Conservation (phyloP, 192 early-diverging fungal genomes). For the Dissophora ornata region DNA sequence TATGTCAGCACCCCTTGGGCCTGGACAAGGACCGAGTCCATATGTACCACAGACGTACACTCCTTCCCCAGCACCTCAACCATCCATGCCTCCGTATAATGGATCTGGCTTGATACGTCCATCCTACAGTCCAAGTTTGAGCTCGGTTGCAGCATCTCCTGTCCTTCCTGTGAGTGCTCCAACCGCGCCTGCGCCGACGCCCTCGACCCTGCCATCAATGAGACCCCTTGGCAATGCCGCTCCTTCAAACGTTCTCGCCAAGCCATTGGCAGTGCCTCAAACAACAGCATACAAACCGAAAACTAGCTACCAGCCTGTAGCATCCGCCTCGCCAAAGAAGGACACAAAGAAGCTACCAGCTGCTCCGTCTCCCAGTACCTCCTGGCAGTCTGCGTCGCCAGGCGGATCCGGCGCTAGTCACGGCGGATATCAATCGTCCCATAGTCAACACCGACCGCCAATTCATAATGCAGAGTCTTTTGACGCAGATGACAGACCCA, state of each 20-base stretch:
- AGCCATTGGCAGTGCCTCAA: constrained; percentile 14
- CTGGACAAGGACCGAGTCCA: background rate
- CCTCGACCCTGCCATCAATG: too few species aligned
- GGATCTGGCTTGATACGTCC: constrained; percentile 6
- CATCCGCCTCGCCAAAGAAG: constrained; percentile 36
- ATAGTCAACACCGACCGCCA: constrained; percentile 33
- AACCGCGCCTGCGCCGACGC: background rate
- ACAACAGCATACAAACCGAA: constrained; percentile 33
- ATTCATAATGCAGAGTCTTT: constrained; percentile 25
- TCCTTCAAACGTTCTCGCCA: constrained; percentile 3
- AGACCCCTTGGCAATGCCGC: background rate
- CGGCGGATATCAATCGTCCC: constrained; percentile 23
- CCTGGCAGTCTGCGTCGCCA: constrained; percentile 26
- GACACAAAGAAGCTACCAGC: constrained; percentile 10
- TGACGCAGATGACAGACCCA: constrained; percentile 50
- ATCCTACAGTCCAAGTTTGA: constrained; percentile 27
- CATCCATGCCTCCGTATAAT: background rate
- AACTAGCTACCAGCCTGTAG: constrained; percentile 33
- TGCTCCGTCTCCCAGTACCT: constrained; percentile 14
- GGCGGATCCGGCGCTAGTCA: background rate
- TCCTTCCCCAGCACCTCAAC: background rate
- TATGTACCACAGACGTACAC: constrained; percentile 23
- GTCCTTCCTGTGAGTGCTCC: too few species aligned
- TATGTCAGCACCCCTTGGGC: constrained; percentile 5
- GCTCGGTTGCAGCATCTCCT: constrained; percentile 6